phyloP scores from a whole-genome alignment of 2,329 filamentous ascomycete species.

The Beauveria scarabaeidicola region DNA sequence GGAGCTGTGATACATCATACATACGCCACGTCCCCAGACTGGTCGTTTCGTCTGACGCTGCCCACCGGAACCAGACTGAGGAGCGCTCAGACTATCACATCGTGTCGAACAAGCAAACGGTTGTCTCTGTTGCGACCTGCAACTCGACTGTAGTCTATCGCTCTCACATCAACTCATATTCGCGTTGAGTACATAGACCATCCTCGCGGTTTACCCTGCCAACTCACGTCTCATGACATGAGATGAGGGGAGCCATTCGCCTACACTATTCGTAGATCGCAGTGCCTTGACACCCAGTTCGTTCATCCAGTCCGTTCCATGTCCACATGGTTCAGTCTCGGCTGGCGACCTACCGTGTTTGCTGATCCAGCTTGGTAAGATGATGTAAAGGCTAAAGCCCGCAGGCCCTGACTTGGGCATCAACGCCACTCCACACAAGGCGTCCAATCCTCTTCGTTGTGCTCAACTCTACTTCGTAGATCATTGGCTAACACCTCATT shows the following conservation, averaged over 20 bases:
- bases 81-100: not conserved
- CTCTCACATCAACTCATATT: not conserved
- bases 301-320: not conserved
- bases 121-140: not conserved
- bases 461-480: not conserved
- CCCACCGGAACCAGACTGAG: not conserved
- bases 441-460: constrained; percentile 2
- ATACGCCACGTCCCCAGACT: not conserved
- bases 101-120: not conserved
- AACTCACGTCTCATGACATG: not conserved
- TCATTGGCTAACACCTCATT: not conserved
- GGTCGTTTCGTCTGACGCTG: constrained; percentile 8
- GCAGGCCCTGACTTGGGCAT: constrained; percentile 9
- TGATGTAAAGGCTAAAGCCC: constrained; percentile 1
- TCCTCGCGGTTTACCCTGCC: not conserved
- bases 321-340: not conserved
- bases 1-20: not conserved
- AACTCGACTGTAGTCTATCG: not conserved
- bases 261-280: not conserved
- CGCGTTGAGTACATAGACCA: not conserved
- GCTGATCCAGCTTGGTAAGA: not conserved
- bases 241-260: not conserved
- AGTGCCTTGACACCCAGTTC: not conserved
- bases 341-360: not conserved
- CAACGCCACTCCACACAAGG: constrained; percentile 1